Conservation (phyloP, 2,329 filamentous ascomycete genomes). For the Botrytis squamosa region DNA sequence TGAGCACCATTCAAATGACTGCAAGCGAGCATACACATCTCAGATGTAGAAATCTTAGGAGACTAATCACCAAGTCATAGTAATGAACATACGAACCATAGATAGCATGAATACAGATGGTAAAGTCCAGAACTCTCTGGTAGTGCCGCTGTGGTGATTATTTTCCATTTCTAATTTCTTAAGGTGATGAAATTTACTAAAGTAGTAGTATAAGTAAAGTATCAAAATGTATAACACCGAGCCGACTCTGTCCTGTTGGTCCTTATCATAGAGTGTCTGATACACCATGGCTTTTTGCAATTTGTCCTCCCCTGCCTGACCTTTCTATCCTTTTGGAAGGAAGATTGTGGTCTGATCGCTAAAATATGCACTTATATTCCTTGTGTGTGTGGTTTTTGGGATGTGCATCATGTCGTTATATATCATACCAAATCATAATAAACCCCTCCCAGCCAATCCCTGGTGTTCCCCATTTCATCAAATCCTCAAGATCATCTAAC, state of each 20-base stretch:
- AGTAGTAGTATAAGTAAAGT: rapidly evolving
- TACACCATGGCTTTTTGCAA: not conserved
- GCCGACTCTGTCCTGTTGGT: not conserved
- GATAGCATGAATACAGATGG: not conserved
- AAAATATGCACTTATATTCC: not conserved
- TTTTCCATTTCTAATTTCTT: not conserved
- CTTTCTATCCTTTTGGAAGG: not conserved
- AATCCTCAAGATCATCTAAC: not conserved
- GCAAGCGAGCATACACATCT: not conserved
- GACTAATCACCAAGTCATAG: not conserved
- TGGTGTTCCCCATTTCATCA: not conserved
- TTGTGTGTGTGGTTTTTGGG: not conserved
- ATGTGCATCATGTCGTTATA: not conserved
- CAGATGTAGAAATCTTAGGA: not conserved
- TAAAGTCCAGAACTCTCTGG: too few relatives aligned
- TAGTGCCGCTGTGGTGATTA: not conserved
- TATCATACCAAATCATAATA: not conserved
- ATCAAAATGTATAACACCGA: not conserved
- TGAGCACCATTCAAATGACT: not conserved
- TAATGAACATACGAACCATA: not conserved
- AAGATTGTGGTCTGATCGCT: not conserved
- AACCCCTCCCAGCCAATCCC: too few relatives aligned
- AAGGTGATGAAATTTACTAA: not conserved
- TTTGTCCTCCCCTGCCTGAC: not conserved
- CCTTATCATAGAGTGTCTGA: not conserved